Conservation (phyloP, 2,329 filamentous ascomycete genomes). For the Hypocrella siamensis region DNA sequence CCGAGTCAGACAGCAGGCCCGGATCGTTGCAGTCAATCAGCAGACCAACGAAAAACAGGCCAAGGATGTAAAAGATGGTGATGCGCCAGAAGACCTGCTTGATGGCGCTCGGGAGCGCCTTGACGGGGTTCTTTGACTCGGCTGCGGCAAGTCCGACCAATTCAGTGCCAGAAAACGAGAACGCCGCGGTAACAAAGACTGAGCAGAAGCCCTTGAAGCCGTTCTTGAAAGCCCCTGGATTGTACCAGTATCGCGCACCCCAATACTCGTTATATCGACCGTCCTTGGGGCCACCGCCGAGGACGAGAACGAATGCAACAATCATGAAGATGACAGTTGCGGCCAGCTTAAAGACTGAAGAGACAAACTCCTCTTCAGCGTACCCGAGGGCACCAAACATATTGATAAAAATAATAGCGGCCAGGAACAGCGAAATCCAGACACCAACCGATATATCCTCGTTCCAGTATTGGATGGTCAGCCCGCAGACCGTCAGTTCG, state of each 20-base stretch:
- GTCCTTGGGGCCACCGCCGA: constrained; percentile 40
- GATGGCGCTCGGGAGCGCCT: constrained; percentile 63
- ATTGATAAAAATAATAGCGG: constrained; percentile 29
- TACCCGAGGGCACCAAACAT: constrained; percentile 34
- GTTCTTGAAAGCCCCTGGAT: constrained; percentile 46
- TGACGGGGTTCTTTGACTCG: constrained; percentile 53
- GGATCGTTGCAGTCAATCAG: constrained; percentile 29
- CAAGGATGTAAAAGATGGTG: constrained; percentile 37
- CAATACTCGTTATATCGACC: constrained; percentile 29
- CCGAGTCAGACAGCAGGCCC: constrained; percentile 27
- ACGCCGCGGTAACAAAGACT: constrained; percentile 59
- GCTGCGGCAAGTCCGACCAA: constrained; percentile 28
- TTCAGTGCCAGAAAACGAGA: constrained; percentile 59
- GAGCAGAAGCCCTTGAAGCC: constrained; percentile 62
- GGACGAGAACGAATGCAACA: constrained; percentile 41
- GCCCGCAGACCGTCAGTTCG: constrained; percentile 30
- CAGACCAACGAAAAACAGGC: constrained; percentile 35
- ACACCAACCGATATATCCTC: constrained; percentile 25
- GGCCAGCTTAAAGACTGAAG: constrained; percentile 34
- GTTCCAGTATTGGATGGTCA: constrained; percentile 37
- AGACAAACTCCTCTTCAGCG: constrained; percentile 36
- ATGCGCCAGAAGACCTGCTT: constrained; percentile 59
- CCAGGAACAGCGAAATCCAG: constrained; percentile 35
- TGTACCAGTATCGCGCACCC: constrained; percentile 32
- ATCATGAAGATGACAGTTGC: constrained; percentile 44